These are phyloP conservation scores for Incumbomyces delicatus DNA, from an alignment of 2,329 filamentous ascomycete genomes.

Conservation along the genomic window DNA sequence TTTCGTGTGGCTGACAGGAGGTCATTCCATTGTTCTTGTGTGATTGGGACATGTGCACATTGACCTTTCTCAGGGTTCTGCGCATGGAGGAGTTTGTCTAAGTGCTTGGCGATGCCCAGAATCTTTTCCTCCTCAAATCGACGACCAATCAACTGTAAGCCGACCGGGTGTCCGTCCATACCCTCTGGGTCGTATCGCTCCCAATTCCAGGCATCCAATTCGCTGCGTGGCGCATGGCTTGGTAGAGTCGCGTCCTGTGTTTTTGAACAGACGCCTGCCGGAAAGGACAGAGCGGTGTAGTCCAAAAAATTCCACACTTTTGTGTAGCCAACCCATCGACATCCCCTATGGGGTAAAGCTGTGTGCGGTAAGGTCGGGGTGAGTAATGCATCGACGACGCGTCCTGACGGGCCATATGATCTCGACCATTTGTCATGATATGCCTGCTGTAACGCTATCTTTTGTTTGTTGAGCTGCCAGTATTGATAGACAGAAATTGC, in stretches of 20 bases:
- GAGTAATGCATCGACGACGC: constrained; percentile 46
- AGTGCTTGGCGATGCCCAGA: constrained; percentile 31
- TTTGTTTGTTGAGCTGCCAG: constrained; percentile 56
- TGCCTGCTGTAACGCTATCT: constrained; percentile 42
- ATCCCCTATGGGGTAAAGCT: constrained; percentile 19
- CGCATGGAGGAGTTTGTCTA: too few relatives aligned
- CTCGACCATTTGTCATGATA: constrained; percentile 52
- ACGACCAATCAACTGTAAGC: constrained; percentile 44
- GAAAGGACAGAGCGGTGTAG: constrained; percentile 49
- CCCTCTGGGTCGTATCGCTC: constrained; percentile 32
- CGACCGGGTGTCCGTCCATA: constrained; percentile 40
- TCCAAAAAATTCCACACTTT: constrained; percentile 55
- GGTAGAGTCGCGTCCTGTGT: neutral
- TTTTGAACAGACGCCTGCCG: constrained; percentile 24
- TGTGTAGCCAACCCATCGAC: constrained; percentile 41
- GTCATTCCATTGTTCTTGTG: too few relatives aligned
- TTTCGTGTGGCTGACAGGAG: too few relatives aligned
- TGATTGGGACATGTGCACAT: too few relatives aligned
- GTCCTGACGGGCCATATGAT: constrained; percentile 36
- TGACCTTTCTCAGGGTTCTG: too few relatives aligned
- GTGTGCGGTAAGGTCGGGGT: constrained; percentile 51
- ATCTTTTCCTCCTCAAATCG: constrained; percentile 48
- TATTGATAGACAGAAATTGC: constrained; percentile 55
- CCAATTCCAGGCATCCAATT: constrained; percentile 44
- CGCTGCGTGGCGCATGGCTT: constrained; percentile 35